Conservation (phyloP, 305 asterid genomes). For the Fraxinus albicans region DNA sequence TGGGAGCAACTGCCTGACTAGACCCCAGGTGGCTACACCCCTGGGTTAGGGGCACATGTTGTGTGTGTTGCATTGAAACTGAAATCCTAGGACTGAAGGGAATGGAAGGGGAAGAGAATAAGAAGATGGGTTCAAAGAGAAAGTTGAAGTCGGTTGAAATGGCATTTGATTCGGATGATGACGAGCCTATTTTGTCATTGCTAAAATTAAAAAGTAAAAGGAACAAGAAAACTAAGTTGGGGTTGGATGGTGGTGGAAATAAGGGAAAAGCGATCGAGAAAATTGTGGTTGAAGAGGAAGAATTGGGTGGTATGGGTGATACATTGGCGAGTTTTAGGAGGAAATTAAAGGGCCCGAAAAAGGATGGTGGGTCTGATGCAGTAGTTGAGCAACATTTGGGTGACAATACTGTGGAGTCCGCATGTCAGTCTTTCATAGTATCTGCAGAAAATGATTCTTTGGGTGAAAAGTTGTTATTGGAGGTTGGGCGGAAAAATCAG, state of each 20-base stretch:
- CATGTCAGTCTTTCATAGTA: conserved; percentile 32
- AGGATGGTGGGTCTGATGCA: conserved; percentile 44
- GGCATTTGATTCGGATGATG: conserved; percentile 65
- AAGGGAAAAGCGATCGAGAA: conserved; percentile 42
- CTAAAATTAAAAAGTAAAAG: conserved; percentile 65
- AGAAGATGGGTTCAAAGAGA: conserved; percentile 52
- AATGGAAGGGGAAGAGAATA: conserved; percentile 63
- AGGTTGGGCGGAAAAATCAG: conserved; percentile 31
- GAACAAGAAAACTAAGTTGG: conserved; percentile 59
- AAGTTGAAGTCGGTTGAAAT: conserved; percentile 38
- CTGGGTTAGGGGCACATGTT: conserved; percentile 55
- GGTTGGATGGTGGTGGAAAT: conserved; percentile 40
- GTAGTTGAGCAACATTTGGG: conserved; percentile 30
- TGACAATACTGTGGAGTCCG: conserved; percentile 29
- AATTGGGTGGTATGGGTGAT: conserved; percentile 80
- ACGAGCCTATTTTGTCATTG: conserved; percentile 80
- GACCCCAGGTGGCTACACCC: neutral
- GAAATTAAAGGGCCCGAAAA: conserved; percentile 81
- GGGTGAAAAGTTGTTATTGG: conserved; percentile 31
- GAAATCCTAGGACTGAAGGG: conserved; percentile 49
- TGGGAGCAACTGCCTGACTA: neutral
- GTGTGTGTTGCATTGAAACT: conserved; percentile 36
- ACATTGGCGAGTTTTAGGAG: conserved; percentile 88
- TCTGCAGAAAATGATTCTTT: conserved; percentile 28
- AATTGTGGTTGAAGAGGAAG: conserved; percentile 45